Conservation (phyloP, 2,329 filamentous ascomycete species). For the Periglandula ipomoeae region DNA sequence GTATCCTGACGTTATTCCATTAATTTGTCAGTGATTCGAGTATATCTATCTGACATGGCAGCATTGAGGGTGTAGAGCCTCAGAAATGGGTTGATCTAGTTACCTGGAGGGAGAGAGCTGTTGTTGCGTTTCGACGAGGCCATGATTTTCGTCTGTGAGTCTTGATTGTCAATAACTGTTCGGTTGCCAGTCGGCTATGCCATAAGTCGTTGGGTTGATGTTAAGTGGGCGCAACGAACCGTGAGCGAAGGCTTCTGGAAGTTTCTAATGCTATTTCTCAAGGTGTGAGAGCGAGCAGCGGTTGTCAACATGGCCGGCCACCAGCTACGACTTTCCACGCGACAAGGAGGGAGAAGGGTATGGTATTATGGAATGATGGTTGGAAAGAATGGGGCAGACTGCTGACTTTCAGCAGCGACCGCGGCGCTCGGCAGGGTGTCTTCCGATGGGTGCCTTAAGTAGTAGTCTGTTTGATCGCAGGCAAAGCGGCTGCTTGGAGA, state of each 20-base stretch:
- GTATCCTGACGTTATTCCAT: slow-evolving; percentile 54
- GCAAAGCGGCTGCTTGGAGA: not conserved
- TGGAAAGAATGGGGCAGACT: not conserved
- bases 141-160: slow-evolving; percentile 31
- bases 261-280: slow-evolving; percentile 25
- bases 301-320: slow-evolving; percentile 26
- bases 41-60: too few relatives aligned
- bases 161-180: not conserved
- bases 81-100: not conserved
- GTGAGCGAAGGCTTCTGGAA: slow-evolving; percentile 15
- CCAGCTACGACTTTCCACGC: slow-evolving; percentile 2
- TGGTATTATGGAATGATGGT: not conserved
- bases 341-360: not conserved
- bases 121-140: slow-evolving; percentile 44
- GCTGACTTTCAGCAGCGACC: slow-evolving; percentile 4
- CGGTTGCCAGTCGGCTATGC: too few relatives aligned
- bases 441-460: not conserved
- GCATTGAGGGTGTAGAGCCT: too few relatives aligned
- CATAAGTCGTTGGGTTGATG: too few relatives aligned
- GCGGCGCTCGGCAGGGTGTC: not conserved
- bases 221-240: not conserved
- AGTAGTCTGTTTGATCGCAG: not conserved
- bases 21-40: not conserved
- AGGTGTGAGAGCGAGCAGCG: slow-evolving; percentile 21
- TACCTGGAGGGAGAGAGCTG: slow-evolving; percentile 48